These are phyloP conservation scores for Verticillium tricorpus DNA, from an alignment of 2,329 filamentous ascomycete genomes.

Conservation along the genomic window DNA sequence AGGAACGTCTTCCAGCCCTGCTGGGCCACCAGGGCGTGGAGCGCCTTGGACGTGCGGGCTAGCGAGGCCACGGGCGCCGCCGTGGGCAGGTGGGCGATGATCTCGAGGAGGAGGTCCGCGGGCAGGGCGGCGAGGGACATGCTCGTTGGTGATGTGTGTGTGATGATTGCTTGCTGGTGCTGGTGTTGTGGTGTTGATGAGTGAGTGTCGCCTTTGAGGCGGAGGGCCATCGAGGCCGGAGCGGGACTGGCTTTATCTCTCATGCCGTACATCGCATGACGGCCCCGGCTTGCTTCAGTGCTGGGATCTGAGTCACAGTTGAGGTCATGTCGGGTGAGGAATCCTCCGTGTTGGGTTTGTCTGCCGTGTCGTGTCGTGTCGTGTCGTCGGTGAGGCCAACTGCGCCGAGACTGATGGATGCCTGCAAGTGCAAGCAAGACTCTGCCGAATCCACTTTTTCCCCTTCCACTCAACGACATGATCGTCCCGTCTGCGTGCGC, in stretches of 20 bases:
- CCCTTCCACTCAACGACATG: background rate
- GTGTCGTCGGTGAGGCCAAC: background rate
- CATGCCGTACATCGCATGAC: too few species aligned
- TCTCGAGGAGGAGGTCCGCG: conserved; percentile 44
- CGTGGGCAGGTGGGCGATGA: conserved; percentile 42
- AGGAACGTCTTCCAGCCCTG: conserved; percentile 49
- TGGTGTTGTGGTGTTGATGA: background rate
- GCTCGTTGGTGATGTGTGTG: background rate
- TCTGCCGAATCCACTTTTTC: background rate
- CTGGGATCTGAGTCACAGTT: too few species aligned
- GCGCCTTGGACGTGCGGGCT: conserved; percentile 29
- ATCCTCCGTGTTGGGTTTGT: too few species aligned
- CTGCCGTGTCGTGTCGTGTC: too few species aligned
- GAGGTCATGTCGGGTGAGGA: too few species aligned
- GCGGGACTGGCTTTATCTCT: too few species aligned
- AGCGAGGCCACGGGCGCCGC: conserved; percentile 43
- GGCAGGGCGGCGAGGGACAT: conserved; percentile 37
- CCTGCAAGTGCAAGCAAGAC: background rate
- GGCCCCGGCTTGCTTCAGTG: too few species aligned
- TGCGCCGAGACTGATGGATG: background rate
- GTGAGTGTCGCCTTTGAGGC: too few species aligned
- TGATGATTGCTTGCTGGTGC: background rate
- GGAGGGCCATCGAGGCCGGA: too few species aligned
- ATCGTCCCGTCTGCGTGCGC: background rate
- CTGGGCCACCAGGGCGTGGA: conserved; percentile 30